Base-by-base conservation (phyloP, 1,139 yeast species). In the Suhomyces atakaporum region DNA sequence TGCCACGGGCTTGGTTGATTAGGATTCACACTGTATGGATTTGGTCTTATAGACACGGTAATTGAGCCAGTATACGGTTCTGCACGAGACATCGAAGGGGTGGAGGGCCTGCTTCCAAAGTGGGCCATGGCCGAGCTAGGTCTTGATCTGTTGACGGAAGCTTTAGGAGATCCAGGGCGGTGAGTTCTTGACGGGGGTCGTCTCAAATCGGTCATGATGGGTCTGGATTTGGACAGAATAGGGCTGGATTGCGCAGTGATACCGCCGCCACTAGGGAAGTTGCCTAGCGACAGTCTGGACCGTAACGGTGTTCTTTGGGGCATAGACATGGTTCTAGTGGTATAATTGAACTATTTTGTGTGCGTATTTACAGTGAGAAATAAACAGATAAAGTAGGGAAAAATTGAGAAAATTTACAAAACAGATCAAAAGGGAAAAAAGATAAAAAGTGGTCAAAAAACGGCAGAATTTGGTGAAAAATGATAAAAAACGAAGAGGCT, bases 11-110 rank as follows among this genome's bases (percentile, higher is more conserved):
- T 44, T 10, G 54, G 51, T 12, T 46, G 48, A 9, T 39, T 27
- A 13, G 55, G 51, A 27, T 54, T 54, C 8, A 55, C 53, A 11
- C 63, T 62, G 31, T 62, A 50, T 1, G 83, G 83, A 42, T 75
- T 71, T 12, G 83, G 82, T 38, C 83, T 56, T 7, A 77, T 67
- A 1, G 79, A 67, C 2, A 77, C 82, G 3, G 66, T 59, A 33
- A 77, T 77, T 8, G 72, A 58, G 1, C 81, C 80, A 2, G 76
- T 66, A 44, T 75, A 73, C 3, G 75, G 74, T 27, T 70, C 75
- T 54, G 10, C 45, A 35, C 47, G 48, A 16, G 52, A 52, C 8
- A 27, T n/a, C 4, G 62, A 53, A 3, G 77, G 76, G 0, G 77
- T 71, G 5, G 61, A 45, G 4, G 77, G 75, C 33, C 76, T 54